Conservation (phyloP, 2,329 filamentous ascomycete genomes). For the Dothideomycetidae sp. region DNA sequence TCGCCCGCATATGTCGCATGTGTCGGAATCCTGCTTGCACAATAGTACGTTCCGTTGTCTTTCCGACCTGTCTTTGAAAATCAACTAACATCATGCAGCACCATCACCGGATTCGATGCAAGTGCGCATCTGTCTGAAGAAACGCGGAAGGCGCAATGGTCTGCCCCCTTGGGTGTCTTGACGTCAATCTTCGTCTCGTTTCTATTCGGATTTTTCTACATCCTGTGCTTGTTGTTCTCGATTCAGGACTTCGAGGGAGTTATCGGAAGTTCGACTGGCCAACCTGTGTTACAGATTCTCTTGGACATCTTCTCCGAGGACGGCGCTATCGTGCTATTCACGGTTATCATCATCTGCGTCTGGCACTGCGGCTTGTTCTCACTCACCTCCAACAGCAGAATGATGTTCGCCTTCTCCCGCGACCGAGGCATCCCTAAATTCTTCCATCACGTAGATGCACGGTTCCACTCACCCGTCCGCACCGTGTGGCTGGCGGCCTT, state of each 20-base stretch:
- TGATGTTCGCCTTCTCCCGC: constrained; percentile 45
- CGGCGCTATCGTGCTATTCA: constrained; percentile 42
- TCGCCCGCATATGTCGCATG: constrained; percentile 41
- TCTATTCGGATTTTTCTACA: constrained; percentile 45
- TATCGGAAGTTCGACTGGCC: constrained; percentile 31
- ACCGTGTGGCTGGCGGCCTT: constrained; percentile 42
- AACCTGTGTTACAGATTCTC: constrained; percentile 45
- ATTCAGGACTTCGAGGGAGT: constrained; percentile 43
- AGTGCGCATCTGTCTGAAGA: constrained; percentile 45
- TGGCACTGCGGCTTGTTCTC: constrained; percentile 48
- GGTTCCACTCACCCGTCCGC: constrained; percentile 37
- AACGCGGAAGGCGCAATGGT: constrained; percentile 42
- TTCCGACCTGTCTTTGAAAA: background rate
- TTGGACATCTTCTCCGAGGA: constrained; percentile 42
- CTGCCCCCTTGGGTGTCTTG: constrained; percentile 43
- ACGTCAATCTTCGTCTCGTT: constrained; percentile 42
- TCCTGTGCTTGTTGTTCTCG: constrained; percentile 43
- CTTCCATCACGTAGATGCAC: constrained; percentile 40
- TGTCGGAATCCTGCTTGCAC: constrained; percentile 40
- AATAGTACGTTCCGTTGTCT: constrained; percentile 28
- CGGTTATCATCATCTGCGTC: constrained; percentile 43
- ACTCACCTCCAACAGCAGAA: constrained; percentile 42
- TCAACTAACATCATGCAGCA: constrained; percentile 16
- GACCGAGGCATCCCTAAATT: constrained; percentile 42
- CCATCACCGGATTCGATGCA: constrained; percentile 40